Evolutionary conservation across 768 basidiomycete genomes (phyloP), one percentile per base, ranked within the genome.

Genomic region (Nevesoporus exiguus): DNA sequence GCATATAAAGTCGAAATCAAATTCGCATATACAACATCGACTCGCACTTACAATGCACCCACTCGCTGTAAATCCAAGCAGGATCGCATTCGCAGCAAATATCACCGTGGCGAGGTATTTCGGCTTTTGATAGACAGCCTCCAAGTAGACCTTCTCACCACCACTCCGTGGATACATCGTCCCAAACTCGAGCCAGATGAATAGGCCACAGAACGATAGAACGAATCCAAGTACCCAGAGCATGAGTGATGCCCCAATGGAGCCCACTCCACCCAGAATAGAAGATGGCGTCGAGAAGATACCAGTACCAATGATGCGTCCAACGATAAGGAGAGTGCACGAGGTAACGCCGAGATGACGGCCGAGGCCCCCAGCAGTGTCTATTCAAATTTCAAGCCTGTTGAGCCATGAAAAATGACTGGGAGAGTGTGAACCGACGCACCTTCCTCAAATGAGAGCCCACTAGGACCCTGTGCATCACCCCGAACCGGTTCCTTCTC

Each of bases 221-320:
- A 77, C 59, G 59, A 83, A 82, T 5, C 83, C 83, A 21, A 83
- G 77, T 1, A 84, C 78, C 83, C 82, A 85, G 19, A 83, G 77
- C 76, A 84, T 77, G 46, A 84, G 69, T 0, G 81, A 83, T 1
- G 83, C 82, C 19, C 82, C 83, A 17, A 84, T 70, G 7, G 81
- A 82, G 13, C 78, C 79, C 0, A 84, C 83, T 0, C 80, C 78
- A 0, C 66, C 72, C 29, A 85, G 74, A 60, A 85, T 84, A 0
- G 79, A 79, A 0, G 81, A 82, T 0, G 83, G 83, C 0, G 82
- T 83, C 1, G 81, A 81, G 68, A 84, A 84, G 55, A 85, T 84
- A n/a, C 82, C 83, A 0, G 82, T 84, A 0, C 83, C 82, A 57
- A 83, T 82, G 53, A 84, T 81, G 24, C 76, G 74, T 0, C 82